Conservation (phyloP, 208 protist genomes). For the Novymonas esmeraldas region DNA sequence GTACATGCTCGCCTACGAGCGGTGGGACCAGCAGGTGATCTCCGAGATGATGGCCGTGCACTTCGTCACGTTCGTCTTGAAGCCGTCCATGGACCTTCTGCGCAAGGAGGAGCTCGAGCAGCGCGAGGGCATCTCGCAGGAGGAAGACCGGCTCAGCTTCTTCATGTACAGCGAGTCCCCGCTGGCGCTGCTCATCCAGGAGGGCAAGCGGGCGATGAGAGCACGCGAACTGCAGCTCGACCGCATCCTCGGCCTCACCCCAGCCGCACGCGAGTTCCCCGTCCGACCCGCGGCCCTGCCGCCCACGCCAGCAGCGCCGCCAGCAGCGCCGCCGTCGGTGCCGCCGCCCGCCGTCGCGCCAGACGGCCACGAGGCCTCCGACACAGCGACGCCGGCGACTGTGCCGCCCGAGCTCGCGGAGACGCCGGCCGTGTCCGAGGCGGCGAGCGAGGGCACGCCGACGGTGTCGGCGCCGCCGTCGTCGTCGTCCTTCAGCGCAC, state of each 20-base stretch:
- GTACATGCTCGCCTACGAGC: slow-evolving; percentile 51
- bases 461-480: not conserved
- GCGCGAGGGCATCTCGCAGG: slow-evolving; percentile 34
- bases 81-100: slow-evolving; percentile 70
- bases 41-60: slow-evolving; percentile 78
- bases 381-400: not conserved
- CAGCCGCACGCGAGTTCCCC: not conserved
- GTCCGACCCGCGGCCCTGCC: not conserved
- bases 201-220: slow-evolving; percentile 36
- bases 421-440: not conserved
- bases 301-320: not conserved
- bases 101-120: slow-evolving; percentile 42
- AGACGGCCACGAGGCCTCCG: not conserved
- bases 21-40: slow-evolving; percentile 61
- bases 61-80: slow-evolving; percentile 80
- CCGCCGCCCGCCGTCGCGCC: no score
- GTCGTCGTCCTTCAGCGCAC: not conserved
- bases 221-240: slow-evolving; percentile 53
- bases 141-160: slow-evolving; percentile 66
- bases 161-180: slow-evolving; percentile 54
- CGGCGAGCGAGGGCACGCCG: not conserved
- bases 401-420: not conserved
- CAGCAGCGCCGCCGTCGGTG: not conserved
- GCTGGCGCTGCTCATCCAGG: slow-evolving; percentile 28
- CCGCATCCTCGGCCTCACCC: slow-evolving; percentile 13